Percentiles rank a stretch among this genome's conserved stretches.
Evolutionary conservation across 345 rosid genomes (phyloP).

Genomic region (Hibiscus syriacus): DNA sequence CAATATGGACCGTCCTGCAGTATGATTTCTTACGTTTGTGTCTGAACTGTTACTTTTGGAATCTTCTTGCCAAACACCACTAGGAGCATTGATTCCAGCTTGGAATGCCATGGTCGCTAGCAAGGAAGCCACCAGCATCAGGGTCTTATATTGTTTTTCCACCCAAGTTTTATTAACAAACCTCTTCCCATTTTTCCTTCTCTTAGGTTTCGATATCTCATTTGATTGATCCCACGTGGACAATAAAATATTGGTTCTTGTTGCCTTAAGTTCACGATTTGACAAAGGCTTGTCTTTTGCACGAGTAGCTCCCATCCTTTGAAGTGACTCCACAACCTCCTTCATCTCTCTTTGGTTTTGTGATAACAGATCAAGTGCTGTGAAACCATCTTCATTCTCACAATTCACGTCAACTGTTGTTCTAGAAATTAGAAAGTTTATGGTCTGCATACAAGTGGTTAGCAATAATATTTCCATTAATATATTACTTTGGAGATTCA

Average conservation of each 20-base stretch:
- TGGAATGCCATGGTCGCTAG: constrained; percentile 31
- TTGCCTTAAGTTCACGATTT: not conserved
- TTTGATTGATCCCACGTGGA: not conserved
- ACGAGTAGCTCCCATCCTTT: not conserved
- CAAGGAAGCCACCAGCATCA: constrained; percentile 31
- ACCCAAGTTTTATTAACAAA: constrained; percentile 2
- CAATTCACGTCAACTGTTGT: constrained; percentile 13
- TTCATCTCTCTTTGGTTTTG: constrained; percentile 12
- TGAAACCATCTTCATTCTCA: constrained; percentile 17
- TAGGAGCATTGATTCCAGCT: constrained; percentile 20
- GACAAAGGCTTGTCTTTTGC: not conserved
- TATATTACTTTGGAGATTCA: not conserved
- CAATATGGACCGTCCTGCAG: not conserved
- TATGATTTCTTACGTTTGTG: not conserved
- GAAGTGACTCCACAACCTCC: constrained; percentile 11
- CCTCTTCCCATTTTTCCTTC: not conserved
- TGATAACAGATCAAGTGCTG: constrained; percentile 11
- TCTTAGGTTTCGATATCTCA: not conserved
- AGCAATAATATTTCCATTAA: not conserved
- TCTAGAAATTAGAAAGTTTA: constrained; percentile 13
- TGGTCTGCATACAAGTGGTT: constrained; percentile 11
- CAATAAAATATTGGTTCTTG: not conserved
- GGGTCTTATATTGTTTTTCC: constrained; percentile 9
- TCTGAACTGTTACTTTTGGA: not conserved
- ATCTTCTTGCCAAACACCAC: constrained; percentile 25